phyloP scores from a whole-genome alignment of 805 yeast genomes.

The Candida broadrunensis region DNA sequence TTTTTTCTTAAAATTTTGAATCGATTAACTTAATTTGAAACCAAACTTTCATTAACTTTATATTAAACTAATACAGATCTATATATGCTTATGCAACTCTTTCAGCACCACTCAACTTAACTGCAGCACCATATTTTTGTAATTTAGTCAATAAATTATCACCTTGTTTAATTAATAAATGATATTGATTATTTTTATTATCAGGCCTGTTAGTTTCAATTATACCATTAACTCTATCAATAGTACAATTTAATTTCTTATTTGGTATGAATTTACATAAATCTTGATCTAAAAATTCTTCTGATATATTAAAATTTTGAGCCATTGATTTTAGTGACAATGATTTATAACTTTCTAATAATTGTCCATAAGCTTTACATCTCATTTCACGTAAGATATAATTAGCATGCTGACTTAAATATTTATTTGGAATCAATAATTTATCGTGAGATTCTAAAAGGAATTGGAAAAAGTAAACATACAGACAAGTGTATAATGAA shows the following conservation, averaged over 20 bases:
- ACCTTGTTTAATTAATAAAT: conserved; percentile 83
- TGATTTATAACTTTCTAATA: conserved; percentile 91
- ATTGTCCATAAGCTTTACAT: conserved; percentile 90
- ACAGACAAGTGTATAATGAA: conserved; percentile 85
- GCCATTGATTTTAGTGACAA: conserved; percentile 92
- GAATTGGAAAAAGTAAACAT: conserved; percentile 71
- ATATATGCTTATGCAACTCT: conserved; percentile 32
- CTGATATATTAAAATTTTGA: conserved; percentile 83
- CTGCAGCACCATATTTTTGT: conserved; percentile 97
- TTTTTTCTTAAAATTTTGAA: too few species aligned
- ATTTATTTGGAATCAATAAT: conserved; percentile 60
- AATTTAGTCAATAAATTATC: conserved; percentile 88
- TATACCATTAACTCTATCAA: conserved; percentile 92
- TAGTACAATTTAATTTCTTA: conserved; percentile 90
- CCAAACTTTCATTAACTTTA: not conserved
- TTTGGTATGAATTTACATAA: conserved; percentile 88
- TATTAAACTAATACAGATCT: not conserved
- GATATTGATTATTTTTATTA: conserved; percentile 92
- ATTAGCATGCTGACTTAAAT: conserved; percentile 73
- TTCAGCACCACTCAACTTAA: conserved; percentile 90
- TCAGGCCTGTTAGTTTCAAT: conserved; percentile 96
- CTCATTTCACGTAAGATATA: conserved; percentile 90
- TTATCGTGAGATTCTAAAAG: conserved; percentile 75
- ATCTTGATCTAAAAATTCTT: conserved; percentile 83
- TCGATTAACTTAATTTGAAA: too few species aligned